Conservation (phyloP, 345 rosid genomes). For the Leavenworthia alabamica region DNA sequence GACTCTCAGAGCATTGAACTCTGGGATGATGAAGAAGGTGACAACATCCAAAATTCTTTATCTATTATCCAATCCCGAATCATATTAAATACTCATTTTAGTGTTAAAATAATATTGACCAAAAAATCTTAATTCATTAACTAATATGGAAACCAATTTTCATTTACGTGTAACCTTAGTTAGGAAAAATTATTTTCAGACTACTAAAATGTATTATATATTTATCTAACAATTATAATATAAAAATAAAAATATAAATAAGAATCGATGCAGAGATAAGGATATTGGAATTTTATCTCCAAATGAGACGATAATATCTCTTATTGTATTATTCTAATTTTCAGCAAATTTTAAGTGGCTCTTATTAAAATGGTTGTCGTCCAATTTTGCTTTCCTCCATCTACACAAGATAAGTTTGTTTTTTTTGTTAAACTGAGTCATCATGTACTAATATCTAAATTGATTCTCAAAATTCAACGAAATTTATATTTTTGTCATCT, state of each 20-base stretch:
- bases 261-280: conserved; percentile 26
- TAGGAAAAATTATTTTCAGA: neutral
- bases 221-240: too few relatives aligned
- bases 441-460: neutral
- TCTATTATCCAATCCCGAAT: too few relatives aligned
- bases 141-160: too few relatives aligned
- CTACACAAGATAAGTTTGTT: conserved; percentile 24
- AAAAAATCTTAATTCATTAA: too few relatives aligned
- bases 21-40: too few relatives aligned
- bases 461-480: neutral
- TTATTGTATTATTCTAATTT: conserved; percentile 10
- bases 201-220: too few relatives aligned
- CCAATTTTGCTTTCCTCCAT: conserved; percentile 15
- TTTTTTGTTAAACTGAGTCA: neutral
- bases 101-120: too few relatives aligned
- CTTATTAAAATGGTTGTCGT: conserved; percentile 15
- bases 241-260: neutral
- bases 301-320: conserved; percentile 23
- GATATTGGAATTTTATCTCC: conserved; percentile 24
- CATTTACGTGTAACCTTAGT: too few relatives aligned
- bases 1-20: too few relatives aligned
- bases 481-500: too few relatives aligned
- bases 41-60: too few relatives aligned
- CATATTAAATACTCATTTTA: too few relatives aligned
- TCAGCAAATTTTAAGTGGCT: conserved; percentile 20